Conservation (phyloP, 495 filamentous ascomycete genomes). For the Staphylotrichum longicolle region DNA sequence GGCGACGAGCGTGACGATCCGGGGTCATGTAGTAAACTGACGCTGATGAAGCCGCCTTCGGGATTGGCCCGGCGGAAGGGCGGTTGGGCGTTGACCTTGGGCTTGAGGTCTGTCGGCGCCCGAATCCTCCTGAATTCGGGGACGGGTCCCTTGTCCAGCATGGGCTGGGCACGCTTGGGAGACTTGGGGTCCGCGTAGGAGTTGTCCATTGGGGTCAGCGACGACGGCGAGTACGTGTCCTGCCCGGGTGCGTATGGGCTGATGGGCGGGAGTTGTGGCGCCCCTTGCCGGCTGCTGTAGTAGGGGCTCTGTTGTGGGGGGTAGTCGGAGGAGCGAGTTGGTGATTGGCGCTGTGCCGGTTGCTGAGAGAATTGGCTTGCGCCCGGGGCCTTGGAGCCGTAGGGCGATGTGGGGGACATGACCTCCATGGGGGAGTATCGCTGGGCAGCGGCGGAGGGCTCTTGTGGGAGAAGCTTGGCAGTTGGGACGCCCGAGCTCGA, state of each 20-base stretch:
- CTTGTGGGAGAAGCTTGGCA: slow-evolving; percentile 54
- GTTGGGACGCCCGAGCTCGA: slow-evolving; percentile 48
- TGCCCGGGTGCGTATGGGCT: slow-evolving; percentile 61
- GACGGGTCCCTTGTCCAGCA: slow-evolving; percentile 67
- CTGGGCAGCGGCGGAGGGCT: slow-evolving; percentile 79
- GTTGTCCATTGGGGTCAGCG: slow-evolving; percentile 65
- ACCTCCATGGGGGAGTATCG: slow-evolving; percentile 95
- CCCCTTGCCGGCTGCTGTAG: slow-evolving; percentile 45
- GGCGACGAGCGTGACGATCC: background rate
- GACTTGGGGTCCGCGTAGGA: slow-evolving; percentile 75
- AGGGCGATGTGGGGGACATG: slow-evolving; percentile 56
- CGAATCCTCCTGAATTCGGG: slow-evolving; percentile 82
- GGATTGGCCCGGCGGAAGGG: slow-evolving; percentile 91
- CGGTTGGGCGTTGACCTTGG: slow-evolving; percentile 81
- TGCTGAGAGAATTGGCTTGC: slow-evolving; percentile 44
- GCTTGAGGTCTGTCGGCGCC: slow-evolving; percentile 69
- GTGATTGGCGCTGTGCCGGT: slow-evolving; percentile 49
- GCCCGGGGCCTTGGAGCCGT: slow-evolving; percentile 42
- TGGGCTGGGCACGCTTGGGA: slow-evolving; percentile 55
- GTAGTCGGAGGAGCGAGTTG: slow-evolving; percentile 47
- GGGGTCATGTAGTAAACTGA: slow-evolving; percentile 46
- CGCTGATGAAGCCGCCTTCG: slow-evolving; percentile 97
- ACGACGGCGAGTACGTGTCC: slow-evolving; percentile 63
- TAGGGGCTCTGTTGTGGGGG: slow-evolving; percentile 49
- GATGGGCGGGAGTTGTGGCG: slow-evolving; percentile 67